Percentiles rank a stretch among this genome's conserved stretches.
Evolutionary conservation across 2,329 filamentous ascomycete genomes (phyloP).

Genomic region (Colletotrichum tanaceti): DNA sequence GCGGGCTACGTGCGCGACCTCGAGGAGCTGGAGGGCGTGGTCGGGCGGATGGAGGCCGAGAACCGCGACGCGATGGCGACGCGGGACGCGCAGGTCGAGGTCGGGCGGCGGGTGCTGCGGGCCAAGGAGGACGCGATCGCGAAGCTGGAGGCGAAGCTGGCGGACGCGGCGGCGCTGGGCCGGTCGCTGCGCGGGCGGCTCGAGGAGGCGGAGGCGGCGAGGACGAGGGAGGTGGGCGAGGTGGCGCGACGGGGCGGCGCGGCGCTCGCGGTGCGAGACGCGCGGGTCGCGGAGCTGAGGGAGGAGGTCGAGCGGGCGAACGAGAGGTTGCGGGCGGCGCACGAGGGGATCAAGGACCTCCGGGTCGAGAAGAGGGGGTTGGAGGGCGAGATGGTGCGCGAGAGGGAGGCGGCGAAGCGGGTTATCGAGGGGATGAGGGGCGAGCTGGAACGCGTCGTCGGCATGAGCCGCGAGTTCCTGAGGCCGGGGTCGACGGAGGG

Average conservation of each 20-base stretch:
- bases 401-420: slow-evolving; percentile 54
- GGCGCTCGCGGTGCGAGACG: slow-evolving; percentile 63
- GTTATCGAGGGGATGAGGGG: slow-evolving; percentile 63
- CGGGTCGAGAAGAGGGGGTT: slow-evolving; percentile 60
- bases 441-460: slow-evolving; percentile 62
- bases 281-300: slow-evolving; percentile 60
- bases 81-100: slow-evolving; percentile 51
- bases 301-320: slow-evolving; percentile 62
- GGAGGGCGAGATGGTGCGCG: slow-evolving; percentile 50
- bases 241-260: slow-evolving; percentile 58
- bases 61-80: slow-evolving; percentile 47
- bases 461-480: slow-evolving; percentile 60
- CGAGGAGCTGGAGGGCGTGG: slow-evolving; percentile 63
- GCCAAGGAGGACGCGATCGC: slow-evolving; percentile 52
- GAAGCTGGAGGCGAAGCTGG: slow-evolving; percentile 59
- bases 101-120: slow-evolving; percentile 49
- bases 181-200: slow-evolving; percentile 55
- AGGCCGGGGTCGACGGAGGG: slow-evolving; percentile 45
- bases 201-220: slow-evolving; percentile 50
- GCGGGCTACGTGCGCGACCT: slow-evolving; percentile 67
- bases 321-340: slow-evolving; percentile 57
- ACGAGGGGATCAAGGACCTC: slow-evolving; percentile 59
- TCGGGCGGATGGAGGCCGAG: slow-evolving; percentile 60
- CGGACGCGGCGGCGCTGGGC: slow-evolving; percentile 53
- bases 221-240: slow-evolving; percentile 47